Conservation (phyloP, 176 grass and related monocot genomes). For the Musa itinerans region DNA sequence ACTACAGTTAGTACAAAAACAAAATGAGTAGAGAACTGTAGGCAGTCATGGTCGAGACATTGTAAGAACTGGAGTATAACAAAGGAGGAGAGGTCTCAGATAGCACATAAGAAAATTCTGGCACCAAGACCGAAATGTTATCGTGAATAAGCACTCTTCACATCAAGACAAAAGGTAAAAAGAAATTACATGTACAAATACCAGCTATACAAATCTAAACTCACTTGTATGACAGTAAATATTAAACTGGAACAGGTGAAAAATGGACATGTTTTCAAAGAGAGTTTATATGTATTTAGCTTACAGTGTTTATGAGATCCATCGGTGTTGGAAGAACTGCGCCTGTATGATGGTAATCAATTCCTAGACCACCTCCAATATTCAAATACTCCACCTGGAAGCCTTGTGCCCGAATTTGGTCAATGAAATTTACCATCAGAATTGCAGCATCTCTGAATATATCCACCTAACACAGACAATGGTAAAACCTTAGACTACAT, state of each 20-base stretch:
- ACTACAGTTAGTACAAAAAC: background rate
- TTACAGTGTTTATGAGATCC: slow-evolving; percentile 95
- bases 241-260: slow-evolving; percentile 5
- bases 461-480: slow-evolving; percentile 51
- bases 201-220: background rate
- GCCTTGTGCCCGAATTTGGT: slow-evolving; percentile 87
- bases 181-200: background rate
- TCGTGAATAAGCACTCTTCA: background rate
- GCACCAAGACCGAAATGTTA: background rate
- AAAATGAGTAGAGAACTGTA: background rate
- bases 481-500: background rate
- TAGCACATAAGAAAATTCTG: background rate
- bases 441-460: slow-evolving; percentile 97
- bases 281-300: slow-evolving; percentile 4
- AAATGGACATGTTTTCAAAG: slow-evolving; percentile 4
- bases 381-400: slow-evolving; percentile 92
- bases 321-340: slow-evolving; percentile 76
- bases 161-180: background rate
- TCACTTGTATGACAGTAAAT: background rate
- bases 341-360: slow-evolving; percentile 83
- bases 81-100: background rate
- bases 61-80: background rate
- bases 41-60: background rate
- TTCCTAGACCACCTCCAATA: slow-evolving; percentile 88
- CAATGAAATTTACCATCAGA: slow-evolving; percentile 88